Conservation (phyloP, 176 grass and related monocot species). For the Oryza punctata region DNA sequence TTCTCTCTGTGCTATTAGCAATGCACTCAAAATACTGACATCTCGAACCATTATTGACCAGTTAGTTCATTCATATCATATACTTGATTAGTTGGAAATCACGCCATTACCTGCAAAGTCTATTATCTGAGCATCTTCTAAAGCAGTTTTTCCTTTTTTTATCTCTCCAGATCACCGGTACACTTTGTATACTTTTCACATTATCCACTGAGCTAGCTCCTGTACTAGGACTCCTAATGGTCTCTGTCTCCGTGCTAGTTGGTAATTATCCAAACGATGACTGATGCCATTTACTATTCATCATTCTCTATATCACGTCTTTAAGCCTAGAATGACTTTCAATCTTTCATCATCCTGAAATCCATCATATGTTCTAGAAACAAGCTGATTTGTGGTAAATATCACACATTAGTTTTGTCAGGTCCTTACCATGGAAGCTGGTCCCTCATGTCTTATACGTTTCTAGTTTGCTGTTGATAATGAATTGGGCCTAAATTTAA, state of each 20-base stretch:
- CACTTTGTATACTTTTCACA: constrained; percentile 89
- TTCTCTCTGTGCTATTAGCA: constrained; percentile 30
- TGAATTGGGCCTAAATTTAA: too few species aligned
- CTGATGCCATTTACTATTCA: not conserved
- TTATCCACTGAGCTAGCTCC: constrained; percentile 91
- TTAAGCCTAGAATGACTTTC: too few species aligned
- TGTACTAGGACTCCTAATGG: constrained; percentile 83
- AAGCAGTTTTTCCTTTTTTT: not conserved
- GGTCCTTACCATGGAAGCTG: too few species aligned
- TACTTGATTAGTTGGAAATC: not conserved
- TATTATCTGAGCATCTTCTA: constrained; percentile 21
- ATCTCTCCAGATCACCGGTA: constrained; percentile 80
- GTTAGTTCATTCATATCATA: constrained; percentile 34
- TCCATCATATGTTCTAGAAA: too few species aligned
- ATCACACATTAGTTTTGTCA: too few species aligned
- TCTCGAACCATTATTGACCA: not conserved
- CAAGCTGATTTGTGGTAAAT: too few species aligned
- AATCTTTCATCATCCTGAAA: too few species aligned
- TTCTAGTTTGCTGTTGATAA: too few species aligned
- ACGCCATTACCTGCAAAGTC: constrained; percentile 12
- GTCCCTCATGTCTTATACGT: too few species aligned
- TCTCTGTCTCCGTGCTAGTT: constrained; percentile 79
- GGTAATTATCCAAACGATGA: constrained; percentile 58
- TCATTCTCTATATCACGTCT: not conserved
- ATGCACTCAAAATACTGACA: constrained; percentile 1